Conservation (phyloP, 768 basidiomycete genomes). For the Tubosaeta sp. region DNA sequence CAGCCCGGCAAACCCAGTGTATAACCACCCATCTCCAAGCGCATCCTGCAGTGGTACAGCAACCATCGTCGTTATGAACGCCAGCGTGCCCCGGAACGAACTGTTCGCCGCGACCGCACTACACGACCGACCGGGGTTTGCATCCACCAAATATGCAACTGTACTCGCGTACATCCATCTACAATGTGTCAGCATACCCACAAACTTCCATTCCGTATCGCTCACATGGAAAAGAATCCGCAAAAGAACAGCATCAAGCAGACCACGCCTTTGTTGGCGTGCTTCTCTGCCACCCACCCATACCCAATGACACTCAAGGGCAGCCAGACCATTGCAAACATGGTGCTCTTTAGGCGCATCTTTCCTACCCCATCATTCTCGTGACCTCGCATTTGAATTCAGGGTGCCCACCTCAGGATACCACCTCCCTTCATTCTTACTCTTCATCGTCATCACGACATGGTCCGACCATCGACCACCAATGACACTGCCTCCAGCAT, state of each 20-base stretch:
- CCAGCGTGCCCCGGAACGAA: slow-evolving; percentile 64
- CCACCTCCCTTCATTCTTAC: slow-evolving; percentile 40
- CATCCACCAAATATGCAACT: slow-evolving; percentile 82
- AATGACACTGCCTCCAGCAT: slow-evolving; percentile 47
- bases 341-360: slow-evolving; percentile 71
- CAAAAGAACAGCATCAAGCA: slow-evolving; percentile 68
- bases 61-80: slow-evolving; percentile 66
- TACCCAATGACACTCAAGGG: slow-evolving; percentile 63
- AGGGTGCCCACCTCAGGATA: slow-evolving; percentile 59
- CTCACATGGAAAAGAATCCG: slow-evolving; percentile 75
- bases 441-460: slow-evolving; percentile 40
- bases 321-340: slow-evolving; percentile 47
- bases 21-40: slow-evolving; percentile 78
- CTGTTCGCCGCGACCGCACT: slow-evolving; percentile 76
- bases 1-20: slow-evolving; percentile 61
- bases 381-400: not conserved
- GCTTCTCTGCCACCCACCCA: slow-evolving; percentile 69
- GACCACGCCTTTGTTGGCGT: slow-evolving; percentile 60
- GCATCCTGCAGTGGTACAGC: slow-evolving; percentile 71
- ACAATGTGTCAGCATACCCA: slow-evolving; percentile 2
- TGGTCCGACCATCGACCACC: slow-evolving; percentile 60
- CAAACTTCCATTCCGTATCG: not conserved
- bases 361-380: slow-evolving; percentile 22
- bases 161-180: slow-evolving; percentile 65
- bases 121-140: slow-evolving; percentile 76